Evolutionary conservation across 768 basidiomycete species (phyloP).

Genomic region (Amanita rubescens): DNA sequence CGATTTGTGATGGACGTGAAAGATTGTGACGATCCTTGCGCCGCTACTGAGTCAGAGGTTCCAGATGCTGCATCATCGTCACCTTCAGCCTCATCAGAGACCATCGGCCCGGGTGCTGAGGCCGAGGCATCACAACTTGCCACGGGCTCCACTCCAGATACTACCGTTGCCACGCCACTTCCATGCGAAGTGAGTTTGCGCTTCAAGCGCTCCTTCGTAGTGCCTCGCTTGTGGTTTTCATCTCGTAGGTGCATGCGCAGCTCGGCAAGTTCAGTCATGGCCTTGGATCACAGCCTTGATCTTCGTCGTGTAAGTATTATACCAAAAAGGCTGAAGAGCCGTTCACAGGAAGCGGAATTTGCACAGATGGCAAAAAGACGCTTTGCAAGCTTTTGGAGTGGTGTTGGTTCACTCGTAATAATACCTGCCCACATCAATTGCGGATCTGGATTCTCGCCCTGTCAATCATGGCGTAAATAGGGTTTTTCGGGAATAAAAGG

Average conservation of each 20-base stretch:
- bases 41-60: no score
- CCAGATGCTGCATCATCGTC: neutral
- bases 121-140: neutral
- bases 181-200: neutral
- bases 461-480: neutral
- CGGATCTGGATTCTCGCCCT: neutral
- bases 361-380: constrained; percentile 16
- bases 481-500: neutral
- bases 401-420: neutral
- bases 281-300: neutral
- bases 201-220: neutral
- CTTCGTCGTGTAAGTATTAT: neutral
- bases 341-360: constrained; percentile 25
- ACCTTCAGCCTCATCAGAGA: no score
- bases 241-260: neutral
- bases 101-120: neutral
- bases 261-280: neutral
- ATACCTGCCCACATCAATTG: neutral
- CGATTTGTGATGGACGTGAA: neutral
- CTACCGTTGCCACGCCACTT: neutral
- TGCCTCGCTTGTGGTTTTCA: neutral
- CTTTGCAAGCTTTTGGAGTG: neutral
- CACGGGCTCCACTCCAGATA: neutral
- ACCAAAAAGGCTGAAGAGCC: constrained; percentile 23
- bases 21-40: neutral